These are phyloP conservation scores for Tetrapyrgos nigripes DNA, from an alignment of 1,284 basidiomycete genomes.

Conservation along the genomic window DNA sequence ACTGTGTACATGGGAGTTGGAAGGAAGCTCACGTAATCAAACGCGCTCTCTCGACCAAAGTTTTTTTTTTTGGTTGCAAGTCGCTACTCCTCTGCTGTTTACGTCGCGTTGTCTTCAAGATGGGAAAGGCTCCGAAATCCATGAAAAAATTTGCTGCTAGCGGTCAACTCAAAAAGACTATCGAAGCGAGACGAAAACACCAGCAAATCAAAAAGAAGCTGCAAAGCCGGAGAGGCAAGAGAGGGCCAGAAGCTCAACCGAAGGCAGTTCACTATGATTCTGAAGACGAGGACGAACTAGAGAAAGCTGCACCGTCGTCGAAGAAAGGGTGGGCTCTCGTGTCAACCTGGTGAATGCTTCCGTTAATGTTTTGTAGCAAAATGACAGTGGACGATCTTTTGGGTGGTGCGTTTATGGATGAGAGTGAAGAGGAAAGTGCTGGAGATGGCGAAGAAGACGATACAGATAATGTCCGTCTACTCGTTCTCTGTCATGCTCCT, in stretches of 20 bases:
- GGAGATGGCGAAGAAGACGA: slow-evolving; percentile 49
- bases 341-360: slow-evolving; percentile 1
- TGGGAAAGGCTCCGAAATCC: slow-evolving; percentile 68
- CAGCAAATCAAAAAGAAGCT: slow-evolving; percentile 77
- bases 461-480: slow-evolving; percentile 37
- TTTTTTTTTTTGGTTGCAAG: too few species aligned
- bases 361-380: slow-evolving; percentile 45
- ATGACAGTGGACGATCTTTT: slow-evolving; percentile 87
- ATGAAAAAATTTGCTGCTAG: slow-evolving; percentile 88
- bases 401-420: slow-evolving; percentile 77
- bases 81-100: not conserved
- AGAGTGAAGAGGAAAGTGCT: slow-evolving; percentile 54
- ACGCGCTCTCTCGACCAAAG: too few species aligned
- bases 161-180: slow-evolving; percentile 86
- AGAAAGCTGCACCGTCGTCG: slow-evolving; percentile 43
- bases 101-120: not conserved
- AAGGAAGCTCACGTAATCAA: too few species aligned
- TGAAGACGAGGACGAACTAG: slow-evolving; percentile 45
- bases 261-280: slow-evolving; percentile 36
- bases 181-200: slow-evolving; percentile 79
- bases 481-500: not conserved
- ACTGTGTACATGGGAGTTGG: too few species aligned
- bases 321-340: slow-evolving; percentile 36
- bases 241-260: slow-evolving; percentile 50
- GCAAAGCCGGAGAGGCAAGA: slow-evolving; percentile 61